Base-by-base conservation (phyloP, 1,284 basidiomycete species). In the Peniophora sp. region DNA sequence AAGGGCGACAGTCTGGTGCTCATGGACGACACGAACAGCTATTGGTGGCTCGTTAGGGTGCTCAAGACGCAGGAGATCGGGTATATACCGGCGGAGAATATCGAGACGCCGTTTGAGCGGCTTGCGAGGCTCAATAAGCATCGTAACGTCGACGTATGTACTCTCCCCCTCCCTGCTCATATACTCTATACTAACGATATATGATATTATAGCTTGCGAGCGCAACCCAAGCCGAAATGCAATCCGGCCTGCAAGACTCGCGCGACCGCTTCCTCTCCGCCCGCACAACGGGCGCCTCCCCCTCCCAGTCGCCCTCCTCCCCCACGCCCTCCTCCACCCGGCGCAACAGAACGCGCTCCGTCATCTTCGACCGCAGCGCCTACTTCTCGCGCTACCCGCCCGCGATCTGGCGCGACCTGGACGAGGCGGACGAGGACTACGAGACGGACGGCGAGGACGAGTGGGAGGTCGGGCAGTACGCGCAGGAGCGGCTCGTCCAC, bases 1-100 rank as follows among this genome's bases (percentile, higher is more conserved):
- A 96, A 96, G 68, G 94, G 94, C 36, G 94, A 97, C 73, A 91
- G 88, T 55, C 77, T 97, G 35, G 86, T 92, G 61, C 73, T 97
- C 42, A 90, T 97, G 77, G 94, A 97, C 69, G 94, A 97, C 65
- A 92, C 86, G 54, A 97, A 97, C 69, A 92, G 89, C 66, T 97
- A 97, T 69, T 97, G 94, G 94, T 97, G 94, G 94, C 85, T 97
- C 47, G 93, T 97, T 15, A 82, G 92, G 49, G 94, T 97, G 3
- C 80, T 97, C 60, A 98, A 95, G 74, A 97, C 92, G 2, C 93
- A 98, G 68, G 95, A 97, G 62, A 92, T 99, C n/a, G 96, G 96
- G 1, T 99, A 99, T 68, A 99, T 99, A 49, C 96, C 96, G 15
- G 96, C 96, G 0, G 96, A 99, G 71, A 99, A 99, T 67, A 97